Base-by-base conservation (phyloP, 352 stramenopile genomes). In the Aphanomyces invadans region DNA sequence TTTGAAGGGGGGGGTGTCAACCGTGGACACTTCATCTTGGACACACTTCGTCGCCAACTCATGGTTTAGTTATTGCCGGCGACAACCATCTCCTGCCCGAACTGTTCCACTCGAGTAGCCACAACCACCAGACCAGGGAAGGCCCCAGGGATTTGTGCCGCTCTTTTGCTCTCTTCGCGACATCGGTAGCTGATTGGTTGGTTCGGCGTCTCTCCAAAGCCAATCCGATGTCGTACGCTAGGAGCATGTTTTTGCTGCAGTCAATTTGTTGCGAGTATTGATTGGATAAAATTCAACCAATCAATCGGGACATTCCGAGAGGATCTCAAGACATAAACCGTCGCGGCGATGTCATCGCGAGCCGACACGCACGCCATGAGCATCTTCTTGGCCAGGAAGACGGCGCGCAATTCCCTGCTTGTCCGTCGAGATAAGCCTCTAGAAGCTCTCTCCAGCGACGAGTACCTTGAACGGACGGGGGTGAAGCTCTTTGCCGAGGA, bases 391-490 rank as follows among this genome's bases (percentile, higher is more conserved):
- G 55, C 55, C 10, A n/a, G 55, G 31, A 64, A 64, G 55, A 46
- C 28, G 11, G 31, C 38, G 36, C 36, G 55, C 2, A 26, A n/a
- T 19, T 49, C 55, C 17, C 38, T 64, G 3, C 17, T 64, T 12
- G 21, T 64, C 3, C 55, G 19, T 7, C 36, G 23, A 0, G 33
- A 48, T 19, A 46, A 45, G 21, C 10, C 55, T 11, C n/a, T 64
- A 4, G 55, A 64, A 5, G 38, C 9, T 23, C 55, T 64, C 12
- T 21, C 17, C 0, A 52, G 36, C 33, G 21, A 36, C 38, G 55
- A 64, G 2, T 64, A 64, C 39, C 55, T 64, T 38, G 55, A 64
- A 28, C 55, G 55, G 31, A 64, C 55, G 3, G n/a, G 55, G 23
- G 55, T 64, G 21, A 52, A 49, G 26, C 4, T 26, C 15, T 64